Evolutionary conservation across 2,329 filamentous ascomycete genomes (phyloP).

Genomic region (Pseudogymnoascus sp.): DNA sequence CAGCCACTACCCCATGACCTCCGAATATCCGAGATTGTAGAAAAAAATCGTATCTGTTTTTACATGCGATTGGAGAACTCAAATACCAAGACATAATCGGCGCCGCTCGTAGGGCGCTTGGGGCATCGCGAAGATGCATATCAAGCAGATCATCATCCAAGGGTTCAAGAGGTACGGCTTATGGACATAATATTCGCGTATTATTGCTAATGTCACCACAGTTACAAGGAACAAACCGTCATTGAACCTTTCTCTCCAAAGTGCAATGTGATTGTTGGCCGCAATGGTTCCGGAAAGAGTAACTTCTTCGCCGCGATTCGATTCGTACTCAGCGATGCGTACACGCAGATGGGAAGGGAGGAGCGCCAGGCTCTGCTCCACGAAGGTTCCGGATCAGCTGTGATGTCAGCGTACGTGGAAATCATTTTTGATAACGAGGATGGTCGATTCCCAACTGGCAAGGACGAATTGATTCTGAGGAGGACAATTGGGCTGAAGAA

Average conservation of each 20-base stretch:
- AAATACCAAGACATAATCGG: not conserved
- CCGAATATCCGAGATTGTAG: not conserved
- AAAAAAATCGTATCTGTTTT: not conserved
- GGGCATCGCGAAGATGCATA: constrained; percentile 62
- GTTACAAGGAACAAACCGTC: constrained; percentile 99
- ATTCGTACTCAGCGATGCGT: constrained; percentile 96
- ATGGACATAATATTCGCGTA: constrained; percentile 13
- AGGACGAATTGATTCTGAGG: constrained; percentile 80
- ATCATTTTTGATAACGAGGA: constrained; percentile 98
- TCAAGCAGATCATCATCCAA: constrained; percentile 99
- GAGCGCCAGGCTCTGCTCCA: constrained; percentile 95
- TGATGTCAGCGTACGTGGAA: constrained; percentile 99
- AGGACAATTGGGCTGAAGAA: constrained; percentile 96
- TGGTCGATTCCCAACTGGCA: constrained; percentile 88
- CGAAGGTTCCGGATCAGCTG: constrained; percentile 92
- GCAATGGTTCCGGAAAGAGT: constrained; percentile 98
- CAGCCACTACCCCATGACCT: not conserved
- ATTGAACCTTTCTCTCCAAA: constrained; percentile 97
- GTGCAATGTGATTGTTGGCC: constrained; percentile 96
- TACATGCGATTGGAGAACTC: not conserved
- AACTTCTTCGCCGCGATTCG: constrained; percentile 99
- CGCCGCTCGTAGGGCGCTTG: not conserved
- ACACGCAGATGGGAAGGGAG: constrained; percentile 90
- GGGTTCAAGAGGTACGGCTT: constrained; percentile 86
- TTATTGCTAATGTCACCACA: constrained; percentile 32